Evolutionary conservation across 345 rosid genomes (phyloP), one percentile per base, ranked within the genome.

Genomic region (Eucalyptus fibrosa): DNA sequence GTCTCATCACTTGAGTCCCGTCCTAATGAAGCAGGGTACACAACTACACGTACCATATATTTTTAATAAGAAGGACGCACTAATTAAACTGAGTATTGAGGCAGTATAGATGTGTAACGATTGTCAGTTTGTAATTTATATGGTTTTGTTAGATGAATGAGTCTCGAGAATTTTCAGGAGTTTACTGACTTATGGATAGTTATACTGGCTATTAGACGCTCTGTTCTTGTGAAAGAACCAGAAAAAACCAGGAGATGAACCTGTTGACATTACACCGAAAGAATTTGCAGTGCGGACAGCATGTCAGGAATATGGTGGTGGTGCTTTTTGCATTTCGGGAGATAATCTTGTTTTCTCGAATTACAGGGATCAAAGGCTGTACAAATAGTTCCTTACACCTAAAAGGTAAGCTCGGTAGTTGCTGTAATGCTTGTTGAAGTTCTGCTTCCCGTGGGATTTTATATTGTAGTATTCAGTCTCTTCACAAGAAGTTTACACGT

Each of bases 221-320:
- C 90, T 26, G 98, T 97, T 90, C 95, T 97, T 30, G 98, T 97
- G 28, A 91, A 91, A 88, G 96, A 90, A 92, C 94, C 94, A 1
- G 95, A 92, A 45, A 45, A 91, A 92, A 87, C 88, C 93, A 30
- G 98, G 95, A 77, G 96, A 92, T 26, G 93, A 92, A 90, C 92
- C 95, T 5, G 67, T 60, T 18, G 99, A 97, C 87, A 89, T 97
- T 32, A 97, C 96, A 2, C 99, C 97, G 3, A 95, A 95, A 88
- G 98, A 96, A 47, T 96, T 94, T 88, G 92, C 92, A 6, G 99
- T 97, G 59, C 92, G 99, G 90, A 94, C 97, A 12, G 51, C 95
- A 24, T 94, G 97, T 24, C 99, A 97, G 92, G 98, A 97, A 88
- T 95, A 95, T 34, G 99, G 99, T n/a, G 99, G 99, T 87, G 99